A percentile compares a stretch with the other conserved stretches of the same genome.
phyloP scores from a whole-genome alignment of 164 flowering plant species.

The Saururus chinensis region DNA sequence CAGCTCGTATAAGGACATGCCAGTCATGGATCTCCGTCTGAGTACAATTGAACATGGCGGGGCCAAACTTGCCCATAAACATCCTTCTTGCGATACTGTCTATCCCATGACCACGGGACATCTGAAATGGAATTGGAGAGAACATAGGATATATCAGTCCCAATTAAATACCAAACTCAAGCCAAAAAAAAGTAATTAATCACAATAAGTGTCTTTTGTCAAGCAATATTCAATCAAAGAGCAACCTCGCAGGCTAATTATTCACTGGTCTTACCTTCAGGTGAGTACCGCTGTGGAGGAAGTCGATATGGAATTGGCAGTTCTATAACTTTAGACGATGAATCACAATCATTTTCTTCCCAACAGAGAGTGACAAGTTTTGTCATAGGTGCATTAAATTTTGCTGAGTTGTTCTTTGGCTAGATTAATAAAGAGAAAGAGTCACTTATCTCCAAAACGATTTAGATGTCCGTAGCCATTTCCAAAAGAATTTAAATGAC shows the following conservation, averaged over 20 bases:
- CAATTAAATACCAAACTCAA: background rate
- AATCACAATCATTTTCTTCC: conserved; percentile 24
- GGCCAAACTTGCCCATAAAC: conserved; percentile 92
- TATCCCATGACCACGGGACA: conserved; percentile 98
- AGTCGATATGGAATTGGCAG: conserved; percentile 89
- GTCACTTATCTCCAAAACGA: background rate
- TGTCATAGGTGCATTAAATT: conserved; percentile 13
- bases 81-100: conserved; percentile 64
- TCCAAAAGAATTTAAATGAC: background rate
- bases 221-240: background rate
- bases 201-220: background rate
- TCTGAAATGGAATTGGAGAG: conserved; percentile 32
- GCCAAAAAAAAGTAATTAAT: background rate
- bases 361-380: conserved; percentile 57
- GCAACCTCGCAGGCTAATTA: background rate
- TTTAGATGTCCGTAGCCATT: background rate
- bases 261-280: conserved; percentile 46
- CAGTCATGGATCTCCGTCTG: conserved; percentile 16
- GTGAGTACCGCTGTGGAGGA: conserved; percentile 68
- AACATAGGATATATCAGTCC: background rate
- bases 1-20: background rate
- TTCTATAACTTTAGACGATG: conserved; percentile 33
- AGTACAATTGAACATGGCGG: conserved; percentile 33
- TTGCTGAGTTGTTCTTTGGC: conserved; percentile 3
- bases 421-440: background rate